Conservation (phyloP, 2,329 filamentous ascomycete species). For the Colletotrichum liaoningense region DNA sequence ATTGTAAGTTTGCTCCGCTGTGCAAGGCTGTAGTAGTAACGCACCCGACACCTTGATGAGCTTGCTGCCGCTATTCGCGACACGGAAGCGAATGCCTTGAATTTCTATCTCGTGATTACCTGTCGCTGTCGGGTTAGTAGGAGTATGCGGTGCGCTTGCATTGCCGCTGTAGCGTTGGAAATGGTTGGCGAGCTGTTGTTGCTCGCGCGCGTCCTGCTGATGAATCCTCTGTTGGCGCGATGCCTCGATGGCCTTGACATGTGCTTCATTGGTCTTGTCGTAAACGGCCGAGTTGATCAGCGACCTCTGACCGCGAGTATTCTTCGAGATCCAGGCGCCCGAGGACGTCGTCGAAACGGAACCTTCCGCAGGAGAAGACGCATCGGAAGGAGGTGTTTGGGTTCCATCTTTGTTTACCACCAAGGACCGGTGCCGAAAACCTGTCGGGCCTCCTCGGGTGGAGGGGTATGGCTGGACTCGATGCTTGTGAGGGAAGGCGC, state of each 20-base stretch:
- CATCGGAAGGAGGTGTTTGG: conserved; percentile 40
- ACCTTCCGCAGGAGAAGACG: conserved; percentile 36
- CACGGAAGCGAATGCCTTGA: conserved; percentile 78
- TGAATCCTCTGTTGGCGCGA: conserved; percentile 69
- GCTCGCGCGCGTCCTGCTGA: conserved; percentile 67
- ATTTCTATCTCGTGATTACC: conserved; percentile 72
- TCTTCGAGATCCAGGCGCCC: conserved; percentile 74
- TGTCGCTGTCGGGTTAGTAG: conserved; percentile 46
- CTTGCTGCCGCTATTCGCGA: conserved; percentile 84
- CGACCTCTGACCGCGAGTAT: conserved; percentile 80
- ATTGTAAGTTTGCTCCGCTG: conserved; percentile 26
- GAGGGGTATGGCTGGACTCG: conserved; percentile 46
- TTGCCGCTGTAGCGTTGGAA: conserved; percentile 47
- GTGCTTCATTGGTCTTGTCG: conserved; percentile 77
- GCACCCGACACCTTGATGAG: conserved; percentile 79
- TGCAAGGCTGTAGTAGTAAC: conserved; percentile 44
- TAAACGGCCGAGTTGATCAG: conserved; percentile 85
- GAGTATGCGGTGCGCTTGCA: conserved; percentile 36
- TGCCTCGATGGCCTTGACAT: conserved; percentile 78
- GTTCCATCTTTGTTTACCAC: conserved; percentile 65
- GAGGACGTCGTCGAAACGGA: conserved; percentile 49
- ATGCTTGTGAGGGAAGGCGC: conserved; percentile 39
- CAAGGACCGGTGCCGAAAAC: conserved; percentile 62
- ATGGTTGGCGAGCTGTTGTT: conserved; percentile 64
- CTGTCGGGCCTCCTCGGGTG: conserved; percentile 36